Base-by-base conservation (phyloP, 768 basidiomycete species). In the Cubamyces sp. region DNA sequence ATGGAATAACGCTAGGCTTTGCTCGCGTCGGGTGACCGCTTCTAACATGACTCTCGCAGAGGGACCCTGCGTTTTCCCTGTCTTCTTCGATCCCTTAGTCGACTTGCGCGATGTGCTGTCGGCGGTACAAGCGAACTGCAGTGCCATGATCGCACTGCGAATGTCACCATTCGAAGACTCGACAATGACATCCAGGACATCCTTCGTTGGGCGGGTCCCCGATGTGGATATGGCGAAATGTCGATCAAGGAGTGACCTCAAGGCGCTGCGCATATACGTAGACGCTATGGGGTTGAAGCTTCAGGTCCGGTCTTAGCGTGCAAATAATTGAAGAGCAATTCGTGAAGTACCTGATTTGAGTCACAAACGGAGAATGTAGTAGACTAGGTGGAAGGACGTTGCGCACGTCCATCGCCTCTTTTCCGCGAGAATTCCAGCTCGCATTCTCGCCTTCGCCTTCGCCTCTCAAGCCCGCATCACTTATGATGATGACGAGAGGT, bases 141-240 rank as follows among this genome's bases (percentile, higher is more conserved):
- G 80, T 0, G 90, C 87, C 87, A 96, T 98, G 62, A 98, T 84
- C 0, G 96, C 96, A 59, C 91, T 92, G 45, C 97, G 81, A 40
- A 99, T 91, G 70, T 99, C 97, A 0, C 97, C 97, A 69, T 91
- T 90, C 3, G 91, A 82, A 1, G 90, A 84, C 53, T 87, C 85
- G 5, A 95, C 84, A 61, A 98, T 82, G 19, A 87, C 74, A 54
- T 96, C 89, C 0, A 97, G 69, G 0, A 85, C 81, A 5, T 90
- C 89, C 58, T 85, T 86, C 0, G 87, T 78, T 0, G 87, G 87
- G 6, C 75, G 74, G 14, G 72, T 70, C 3, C 73, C 69, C 16
- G 60, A 48, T 9, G 65, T 52, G 34, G 69, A 59, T 21, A 76
- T 67, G 18, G 80, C 66, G 66, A 84, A 83, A 73, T 89, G 81